phyloP scores from a whole-genome alignment of 805 yeast species.

The Saturnispora dispora region DNA sequence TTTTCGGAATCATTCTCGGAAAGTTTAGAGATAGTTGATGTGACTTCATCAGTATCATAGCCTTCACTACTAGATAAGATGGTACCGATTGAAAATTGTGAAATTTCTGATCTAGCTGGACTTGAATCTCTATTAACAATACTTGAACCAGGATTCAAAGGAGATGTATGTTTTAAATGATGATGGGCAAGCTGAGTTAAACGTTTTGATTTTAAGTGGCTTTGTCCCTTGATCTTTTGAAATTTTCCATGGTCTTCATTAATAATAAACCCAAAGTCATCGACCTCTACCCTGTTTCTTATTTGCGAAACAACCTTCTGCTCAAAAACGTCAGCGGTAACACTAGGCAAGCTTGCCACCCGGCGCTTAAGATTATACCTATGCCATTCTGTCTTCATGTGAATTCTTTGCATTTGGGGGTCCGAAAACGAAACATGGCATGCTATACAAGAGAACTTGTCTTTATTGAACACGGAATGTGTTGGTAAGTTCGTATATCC shows the following conservation, averaged over 20 bases:
- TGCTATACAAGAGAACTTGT: conserved; percentile 66
- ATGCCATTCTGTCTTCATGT: conserved; percentile 98
- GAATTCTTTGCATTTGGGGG: conserved; percentile 80
- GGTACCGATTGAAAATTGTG: conserved; percentile 45
- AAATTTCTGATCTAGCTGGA: conserved; percentile 46
- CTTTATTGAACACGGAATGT: conserved; percentile 10
- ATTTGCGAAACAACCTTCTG: conserved; percentile 21
- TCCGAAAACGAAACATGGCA: conserved; percentile 74
- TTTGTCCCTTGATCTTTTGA: conserved; percentile 2
- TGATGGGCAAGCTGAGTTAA: neutral
- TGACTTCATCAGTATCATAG: conserved; percentile 17
- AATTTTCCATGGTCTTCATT: conserved; percentile 6
- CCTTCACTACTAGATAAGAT: conserved; percentile 16
- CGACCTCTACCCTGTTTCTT: conserved; percentile 26
- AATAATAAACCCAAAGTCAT: conserved; percentile 45
- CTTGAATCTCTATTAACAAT: conserved; percentile 31
- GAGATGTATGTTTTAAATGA: neutral
- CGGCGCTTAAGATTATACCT: conserved; percentile 89
- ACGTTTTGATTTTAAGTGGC: conserved; percentile 14
- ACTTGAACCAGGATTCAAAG: neutral
- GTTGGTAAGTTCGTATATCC: conserved; percentile 1
- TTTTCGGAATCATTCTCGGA: conserved; percentile 11
- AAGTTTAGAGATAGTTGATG: conserved; percentile 14
- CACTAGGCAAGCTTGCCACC: conserved; percentile 74
- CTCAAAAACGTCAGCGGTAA: conserved; percentile 28